Evolutionary conservation across 495 filamentous ascomycete genomes (phyloP).

Genomic region (Neurospora tetraspora): DNA sequence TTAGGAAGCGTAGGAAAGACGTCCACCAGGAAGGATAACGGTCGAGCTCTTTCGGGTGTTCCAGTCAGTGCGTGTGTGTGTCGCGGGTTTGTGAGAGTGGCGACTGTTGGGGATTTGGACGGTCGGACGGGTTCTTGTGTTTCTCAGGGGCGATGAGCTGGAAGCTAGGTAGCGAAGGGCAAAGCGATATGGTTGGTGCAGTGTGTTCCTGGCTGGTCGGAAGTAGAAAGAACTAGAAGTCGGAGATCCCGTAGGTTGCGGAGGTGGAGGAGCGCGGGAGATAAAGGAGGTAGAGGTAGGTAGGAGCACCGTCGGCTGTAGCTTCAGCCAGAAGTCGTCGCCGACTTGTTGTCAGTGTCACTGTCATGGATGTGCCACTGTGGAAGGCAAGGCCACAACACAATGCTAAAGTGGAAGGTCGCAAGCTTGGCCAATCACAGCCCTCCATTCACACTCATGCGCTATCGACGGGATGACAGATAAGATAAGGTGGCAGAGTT

Average conservation of each 20-base stretch:
- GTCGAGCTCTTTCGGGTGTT: not conserved
- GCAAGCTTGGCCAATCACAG: not conserved
- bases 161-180: not conserved
- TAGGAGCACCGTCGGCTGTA: not conserved
- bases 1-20: slow-evolving; percentile 28
- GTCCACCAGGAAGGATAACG: slow-evolving; percentile 7
- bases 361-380: not conserved
- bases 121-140: not conserved
- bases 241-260: not conserved
- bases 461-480: not conserved
- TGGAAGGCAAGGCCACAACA: not conserved
- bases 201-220: not conserved
- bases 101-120: not conserved
- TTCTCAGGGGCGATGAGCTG: not conserved
- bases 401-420: not conserved
- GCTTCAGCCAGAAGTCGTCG: not conserved
- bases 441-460: not conserved
- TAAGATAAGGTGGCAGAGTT: not conserved
- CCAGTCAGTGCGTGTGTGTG: not conserved
- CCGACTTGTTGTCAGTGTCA: not conserved
- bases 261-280: not conserved
- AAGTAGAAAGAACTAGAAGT: not conserved
- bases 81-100: not conserved
- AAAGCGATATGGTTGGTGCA: not conserved
- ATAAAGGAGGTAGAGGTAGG: not conserved